phyloP scores from a whole-genome alignment of 208 protist species.

The Angomonas ambiguus region DNA sequence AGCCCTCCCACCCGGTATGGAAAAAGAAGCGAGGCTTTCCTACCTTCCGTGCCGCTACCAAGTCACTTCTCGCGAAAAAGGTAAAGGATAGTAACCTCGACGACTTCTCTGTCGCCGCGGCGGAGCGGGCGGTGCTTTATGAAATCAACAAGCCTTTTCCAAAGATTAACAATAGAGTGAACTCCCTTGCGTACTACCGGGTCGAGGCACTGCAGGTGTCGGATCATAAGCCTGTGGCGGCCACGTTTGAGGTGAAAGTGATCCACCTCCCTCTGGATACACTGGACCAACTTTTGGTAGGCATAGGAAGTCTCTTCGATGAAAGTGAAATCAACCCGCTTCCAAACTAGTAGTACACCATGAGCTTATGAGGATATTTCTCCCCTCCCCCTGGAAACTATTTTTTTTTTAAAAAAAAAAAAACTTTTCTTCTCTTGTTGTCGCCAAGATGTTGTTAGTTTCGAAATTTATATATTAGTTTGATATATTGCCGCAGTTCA shows the following conservation, averaged over 20 bases:
- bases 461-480: too few species aligned
- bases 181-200: conserved; percentile 25
- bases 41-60: conserved; percentile 15
- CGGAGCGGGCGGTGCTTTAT: neutral
- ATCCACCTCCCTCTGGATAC: conserved; percentile 24
- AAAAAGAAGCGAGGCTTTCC: neutral
- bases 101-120: neutral
- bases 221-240: conserved; percentile 46
- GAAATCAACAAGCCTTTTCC: conserved; percentile 14
- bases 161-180: conserved; percentile 26
- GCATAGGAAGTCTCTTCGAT: neutral
- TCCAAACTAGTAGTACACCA: neutral
- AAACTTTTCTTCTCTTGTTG: conserved; percentile 10
- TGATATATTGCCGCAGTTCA: too few species aligned
- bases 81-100: neutral
- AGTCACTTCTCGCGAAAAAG: neutral
- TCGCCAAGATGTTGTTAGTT: too few species aligned
- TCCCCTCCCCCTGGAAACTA: too few species aligned
- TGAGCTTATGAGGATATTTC: too few species aligned
- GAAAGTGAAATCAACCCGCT: neutral
- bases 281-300: conserved; percentile 19
- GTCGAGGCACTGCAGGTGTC: conserved; percentile 27
- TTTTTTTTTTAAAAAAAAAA: conserved; percentile 5
- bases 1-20: neutral
- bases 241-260: conserved; percentile 37